phyloP scores from a whole-genome alignment of 495 filamentous ascomycete genomes.

The Neurospora cerealis region DNA sequence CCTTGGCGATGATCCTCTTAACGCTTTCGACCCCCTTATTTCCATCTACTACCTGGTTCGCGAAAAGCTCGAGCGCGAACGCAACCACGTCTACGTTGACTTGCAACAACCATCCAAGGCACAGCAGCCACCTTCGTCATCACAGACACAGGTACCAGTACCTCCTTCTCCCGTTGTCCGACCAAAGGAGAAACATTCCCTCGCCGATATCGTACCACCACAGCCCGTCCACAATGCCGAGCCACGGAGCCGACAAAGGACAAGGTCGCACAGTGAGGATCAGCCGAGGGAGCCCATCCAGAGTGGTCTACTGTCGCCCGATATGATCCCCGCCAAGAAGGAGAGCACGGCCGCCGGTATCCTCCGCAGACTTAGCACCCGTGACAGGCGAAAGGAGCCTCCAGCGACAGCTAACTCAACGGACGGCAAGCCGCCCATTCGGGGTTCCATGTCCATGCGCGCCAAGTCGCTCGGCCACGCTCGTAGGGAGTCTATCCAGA shows the following conservation, averaged over 20 bases:
- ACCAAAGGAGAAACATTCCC: slow-evolving; percentile 25
- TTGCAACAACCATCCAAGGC: slow-evolving; percentile 15
- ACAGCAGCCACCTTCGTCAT: slow-evolving; percentile 13
- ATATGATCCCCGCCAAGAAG: slow-evolving; percentile 59
- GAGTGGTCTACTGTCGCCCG: slow-evolving; percentile 55
- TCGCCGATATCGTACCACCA: slow-evolving; percentile 66
- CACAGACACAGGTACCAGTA: slow-evolving; percentile 9
- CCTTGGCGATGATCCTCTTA: slow-evolving; percentile 77
- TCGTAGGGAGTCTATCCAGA: slow-evolving; percentile 82
- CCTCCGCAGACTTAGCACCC: slow-evolving; percentile 81
- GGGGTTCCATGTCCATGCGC: slow-evolving; percentile 52
- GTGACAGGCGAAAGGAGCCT: slow-evolving; percentile 54
- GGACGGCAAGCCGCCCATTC: slow-evolving; percentile 27
- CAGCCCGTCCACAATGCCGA: slow-evolving; percentile 89
- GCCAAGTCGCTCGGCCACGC: slow-evolving; percentile 89
- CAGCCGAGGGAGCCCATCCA: slow-evolving; percentile 71
- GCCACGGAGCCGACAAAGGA: slow-evolving; percentile 70
- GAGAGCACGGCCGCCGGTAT: slow-evolving; percentile 83
- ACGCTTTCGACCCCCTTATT: slow-evolving; percentile 85
- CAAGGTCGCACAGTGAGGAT: slow-evolving; percentile 91
- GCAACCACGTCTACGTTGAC: slow-evolving; percentile 9
- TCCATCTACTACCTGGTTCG: slow-evolving; percentile 94
- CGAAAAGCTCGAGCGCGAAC: slow-evolving; percentile 86
- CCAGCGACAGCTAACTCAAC: slow-evolving; percentile 33
- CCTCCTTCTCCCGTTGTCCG: slow-evolving; percentile 35